Conservation (phyloP, 345 rosid species). For the Mercurialis annua region DNA sequence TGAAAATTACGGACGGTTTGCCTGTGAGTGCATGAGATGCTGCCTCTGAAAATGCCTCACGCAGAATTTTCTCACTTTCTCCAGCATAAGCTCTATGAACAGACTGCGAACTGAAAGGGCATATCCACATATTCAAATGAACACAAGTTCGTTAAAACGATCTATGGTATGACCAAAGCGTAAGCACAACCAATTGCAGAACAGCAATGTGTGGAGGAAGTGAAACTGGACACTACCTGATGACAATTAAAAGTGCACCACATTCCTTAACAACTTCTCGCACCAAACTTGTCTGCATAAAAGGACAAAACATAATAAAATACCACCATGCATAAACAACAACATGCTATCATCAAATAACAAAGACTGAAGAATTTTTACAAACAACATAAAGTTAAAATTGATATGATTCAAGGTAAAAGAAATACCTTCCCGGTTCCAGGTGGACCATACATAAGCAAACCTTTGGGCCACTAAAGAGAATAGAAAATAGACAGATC, state of each 20-base stretch:
- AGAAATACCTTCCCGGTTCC: constrained; percentile 88
- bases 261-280: constrained; percentile 85
- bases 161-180: not conserved
- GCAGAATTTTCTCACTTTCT: constrained; percentile 77
- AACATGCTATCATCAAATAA: too few species aligned
- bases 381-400: too few species aligned
- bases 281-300: constrained; percentile 76
- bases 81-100: too few species aligned
- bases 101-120: constrained; percentile 78
- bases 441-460: constrained; percentile 87
- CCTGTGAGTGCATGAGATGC: constrained; percentile 54
- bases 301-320: too few species aligned
- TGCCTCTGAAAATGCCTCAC: constrained; percentile 80
- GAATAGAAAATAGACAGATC: too few species aligned
- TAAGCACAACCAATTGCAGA: not conserved
- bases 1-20: constrained; percentile 72
- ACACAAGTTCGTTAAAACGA: too few species aligned
- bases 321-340: too few species aligned
- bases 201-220: not conserved
- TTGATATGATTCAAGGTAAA: not conserved
- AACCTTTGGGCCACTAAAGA: constrained; percentile 77
- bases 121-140: constrained; percentile 17
- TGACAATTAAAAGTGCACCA: constrained; percentile 65
- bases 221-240: constrained; percentile 51
- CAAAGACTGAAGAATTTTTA: not conserved